Evolutionary conservation across 345 rosid species (phyloP).

Genomic region (Kernera saxatilis): DNA sequence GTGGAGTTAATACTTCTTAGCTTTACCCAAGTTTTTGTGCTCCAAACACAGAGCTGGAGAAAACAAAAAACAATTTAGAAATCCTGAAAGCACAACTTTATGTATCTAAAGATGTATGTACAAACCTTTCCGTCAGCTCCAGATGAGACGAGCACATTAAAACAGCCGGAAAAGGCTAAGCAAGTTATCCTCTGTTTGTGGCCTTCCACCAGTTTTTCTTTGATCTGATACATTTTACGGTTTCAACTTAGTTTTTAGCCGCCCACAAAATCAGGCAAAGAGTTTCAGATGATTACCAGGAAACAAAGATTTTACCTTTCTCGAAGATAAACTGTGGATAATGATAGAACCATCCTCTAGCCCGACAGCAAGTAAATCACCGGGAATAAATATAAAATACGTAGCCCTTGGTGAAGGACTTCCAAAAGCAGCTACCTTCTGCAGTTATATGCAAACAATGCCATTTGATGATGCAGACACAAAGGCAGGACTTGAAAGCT

Average conservation of each 20-base stretch:
- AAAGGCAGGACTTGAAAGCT: neutral
- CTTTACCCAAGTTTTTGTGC: conserved; percentile 17
- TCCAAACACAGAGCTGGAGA: conserved; percentile 29
- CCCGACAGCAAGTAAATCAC: conserved; percentile 31
- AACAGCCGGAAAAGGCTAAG: conserved; percentile 25
- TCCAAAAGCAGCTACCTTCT: conserved; percentile 31
- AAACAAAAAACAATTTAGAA: neutral
- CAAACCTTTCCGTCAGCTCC: conserved; percentile 31
- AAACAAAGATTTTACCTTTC: conserved; percentile 27
- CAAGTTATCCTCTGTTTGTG: conserved; percentile 27
- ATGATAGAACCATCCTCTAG: conserved; percentile 34
- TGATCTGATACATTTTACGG: conserved; percentile 15
- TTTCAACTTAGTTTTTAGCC: neutral
- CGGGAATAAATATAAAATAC: conserved; percentile 32
- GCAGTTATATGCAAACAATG: conserved; percentile 15
- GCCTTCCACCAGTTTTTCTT: conserved; percentile 24
- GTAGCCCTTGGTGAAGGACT: conserved; percentile 30
- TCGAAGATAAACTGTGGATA: conserved; percentile 29
- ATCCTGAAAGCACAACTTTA: neutral
- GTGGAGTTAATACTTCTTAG: neutral
- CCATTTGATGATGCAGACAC: neutral
- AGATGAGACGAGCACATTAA: conserved; percentile 24
- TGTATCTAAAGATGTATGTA: neutral
- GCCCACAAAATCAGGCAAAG: neutral
- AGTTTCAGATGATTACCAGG: neutral